Evolutionary conservation across 352 stramenopile genomes (phyloP).

Genomic region (Pythium sp.): DNA sequence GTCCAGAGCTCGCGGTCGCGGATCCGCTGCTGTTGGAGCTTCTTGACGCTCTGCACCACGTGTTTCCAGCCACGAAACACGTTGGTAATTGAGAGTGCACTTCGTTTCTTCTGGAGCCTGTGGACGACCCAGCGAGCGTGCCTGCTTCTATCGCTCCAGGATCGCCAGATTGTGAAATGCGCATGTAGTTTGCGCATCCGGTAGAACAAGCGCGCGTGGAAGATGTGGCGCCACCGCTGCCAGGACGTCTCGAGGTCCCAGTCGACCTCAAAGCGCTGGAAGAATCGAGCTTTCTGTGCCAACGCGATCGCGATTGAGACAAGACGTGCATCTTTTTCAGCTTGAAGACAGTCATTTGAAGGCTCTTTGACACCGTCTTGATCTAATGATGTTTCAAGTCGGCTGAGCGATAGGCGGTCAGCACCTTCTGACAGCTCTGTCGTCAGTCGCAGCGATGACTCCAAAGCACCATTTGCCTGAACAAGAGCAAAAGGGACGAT

Average conservation of each 20-base stretch:
- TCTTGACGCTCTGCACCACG: conserved; percentile 38
- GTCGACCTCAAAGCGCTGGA: conserved; percentile 47
- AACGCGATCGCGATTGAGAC: conserved; percentile 21
- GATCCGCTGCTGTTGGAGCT: conserved; percentile 40
- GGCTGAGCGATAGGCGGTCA: not conserved
- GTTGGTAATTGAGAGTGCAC: not conserved
- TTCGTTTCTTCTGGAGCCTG: not conserved
- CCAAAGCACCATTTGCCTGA: not conserved
- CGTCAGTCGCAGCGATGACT: not conserved
- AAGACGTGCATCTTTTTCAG: not conserved
- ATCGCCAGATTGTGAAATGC: conserved; percentile 33
- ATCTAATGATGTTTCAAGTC: not conserved
- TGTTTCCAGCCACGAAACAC: conserved; percentile 40
- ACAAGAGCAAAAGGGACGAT: conserved; percentile 1
- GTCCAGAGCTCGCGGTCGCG: conserved; percentile 57
- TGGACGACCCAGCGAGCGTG: conserved; percentile 20
- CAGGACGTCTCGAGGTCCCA: conserved; percentile 43
- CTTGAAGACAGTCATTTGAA: not conserved
- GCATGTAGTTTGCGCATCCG: conserved; percentile 38
- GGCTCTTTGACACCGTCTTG: not conserved
- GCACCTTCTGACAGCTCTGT: not conserved
- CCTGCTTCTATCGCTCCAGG: conserved; percentile 16
- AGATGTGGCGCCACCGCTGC: conserved; percentile 55
- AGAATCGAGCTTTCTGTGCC: conserved; percentile 34
- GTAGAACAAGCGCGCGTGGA: conserved; percentile 62